phyloP scores from a whole-genome alignment of 495 filamentous ascomycete species.

The Pseudomonodictys pantanalensis region DNA sequence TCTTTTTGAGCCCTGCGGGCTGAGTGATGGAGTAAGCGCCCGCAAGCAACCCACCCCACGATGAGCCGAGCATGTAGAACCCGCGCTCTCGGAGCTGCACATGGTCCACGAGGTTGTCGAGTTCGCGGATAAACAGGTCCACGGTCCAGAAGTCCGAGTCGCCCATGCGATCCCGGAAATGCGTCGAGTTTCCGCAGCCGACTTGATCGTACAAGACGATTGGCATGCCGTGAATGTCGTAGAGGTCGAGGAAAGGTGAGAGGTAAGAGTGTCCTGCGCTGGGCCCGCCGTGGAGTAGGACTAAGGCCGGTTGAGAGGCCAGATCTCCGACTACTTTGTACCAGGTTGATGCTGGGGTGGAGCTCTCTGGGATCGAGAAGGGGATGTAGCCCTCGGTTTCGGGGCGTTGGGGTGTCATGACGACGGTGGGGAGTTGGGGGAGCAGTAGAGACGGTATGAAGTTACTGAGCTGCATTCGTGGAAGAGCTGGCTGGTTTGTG shows the following conservation, averaged over 20 bases:
- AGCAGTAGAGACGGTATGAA: no score
- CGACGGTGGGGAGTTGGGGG: no score
- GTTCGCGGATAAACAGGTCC: slow-evolving; percentile 49
- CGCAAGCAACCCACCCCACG: slow-evolving; percentile 55
- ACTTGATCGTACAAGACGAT: slow-evolving; percentile 57
- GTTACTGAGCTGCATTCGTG: no score
- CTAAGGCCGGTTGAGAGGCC: slow-evolving; percentile 35
- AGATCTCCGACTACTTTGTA: slow-evolving; percentile 45
- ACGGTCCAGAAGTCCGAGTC: slow-evolving; percentile 49
- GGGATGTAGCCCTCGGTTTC: background rate
- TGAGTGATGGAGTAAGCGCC: slow-evolving; percentile 40
- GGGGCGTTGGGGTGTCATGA: background rate
- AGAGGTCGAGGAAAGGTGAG: slow-evolving; percentile 41
- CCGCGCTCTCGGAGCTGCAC: slow-evolving; percentile 39
- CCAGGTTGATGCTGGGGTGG: slow-evolving; percentile 47
- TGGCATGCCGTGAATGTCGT: slow-evolving; percentile 37
- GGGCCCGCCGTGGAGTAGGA: slow-evolving; percentile 50
- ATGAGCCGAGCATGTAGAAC: slow-evolving; percentile 49
- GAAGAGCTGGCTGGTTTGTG: no score
- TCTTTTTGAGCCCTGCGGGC: slow-evolving; percentile 43
- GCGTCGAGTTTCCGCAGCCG: slow-evolving; percentile 49
- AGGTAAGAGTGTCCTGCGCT: slow-evolving; percentile 48
- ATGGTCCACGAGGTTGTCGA: slow-evolving; percentile 48
- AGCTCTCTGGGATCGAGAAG: slow-evolving; percentile 42
- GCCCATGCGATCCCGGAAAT: slow-evolving; percentile 44